phyloP scores from a whole-genome alignment of 228 moss, liverwort and hornwort genomes.

The Sphagnum magellanicum region DNA sequence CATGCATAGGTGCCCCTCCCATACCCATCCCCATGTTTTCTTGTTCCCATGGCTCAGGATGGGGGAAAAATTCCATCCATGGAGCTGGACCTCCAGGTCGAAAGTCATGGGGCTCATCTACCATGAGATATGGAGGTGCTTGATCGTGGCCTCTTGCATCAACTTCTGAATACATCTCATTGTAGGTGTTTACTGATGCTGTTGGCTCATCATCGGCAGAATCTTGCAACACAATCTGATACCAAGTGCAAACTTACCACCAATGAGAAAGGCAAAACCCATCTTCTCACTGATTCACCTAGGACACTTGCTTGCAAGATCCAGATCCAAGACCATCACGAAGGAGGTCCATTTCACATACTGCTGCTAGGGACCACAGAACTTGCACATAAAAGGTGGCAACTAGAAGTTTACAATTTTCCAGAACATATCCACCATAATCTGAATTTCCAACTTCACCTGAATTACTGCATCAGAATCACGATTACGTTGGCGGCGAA shows the following conservation, averaged over 20 bases:
- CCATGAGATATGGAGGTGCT: slow-evolving; percentile 33
- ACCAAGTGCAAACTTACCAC: background rate
- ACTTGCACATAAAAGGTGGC: background rate
- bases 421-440: too few relatives aligned
- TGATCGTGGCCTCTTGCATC: slow-evolving; percentile 61
- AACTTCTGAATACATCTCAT: slow-evolving; percentile 62
- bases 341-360: background rate
- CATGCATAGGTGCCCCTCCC: slow-evolving; percentile 70
- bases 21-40: slow-evolving; percentile 70
- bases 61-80: slow-evolving; percentile 61
- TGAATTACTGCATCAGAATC: slow-evolving; percentile 99
- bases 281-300: background rate
- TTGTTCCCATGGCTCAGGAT: slow-evolving; percentile 64
- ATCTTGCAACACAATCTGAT: slow-evolving; percentile 92
- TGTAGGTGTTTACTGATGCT: slow-evolving; percentile 25
- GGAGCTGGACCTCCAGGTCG: slow-evolving; percentile 48
- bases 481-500: slow-evolving; percentile 95
- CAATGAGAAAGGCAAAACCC: background rate
- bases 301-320: too few relatives aligned
- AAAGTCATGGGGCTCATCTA: slow-evolving; percentile 50
- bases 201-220: slow-evolving; percentile 72
- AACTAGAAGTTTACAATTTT: too few relatives aligned
- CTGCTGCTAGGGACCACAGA: background rate
- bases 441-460: slow-evolving; percentile 14
- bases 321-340: background rate